Evolutionary conservation across 805 yeast genomes (phyloP).

Genomic region (Suhomyces emberorum): DNA sequence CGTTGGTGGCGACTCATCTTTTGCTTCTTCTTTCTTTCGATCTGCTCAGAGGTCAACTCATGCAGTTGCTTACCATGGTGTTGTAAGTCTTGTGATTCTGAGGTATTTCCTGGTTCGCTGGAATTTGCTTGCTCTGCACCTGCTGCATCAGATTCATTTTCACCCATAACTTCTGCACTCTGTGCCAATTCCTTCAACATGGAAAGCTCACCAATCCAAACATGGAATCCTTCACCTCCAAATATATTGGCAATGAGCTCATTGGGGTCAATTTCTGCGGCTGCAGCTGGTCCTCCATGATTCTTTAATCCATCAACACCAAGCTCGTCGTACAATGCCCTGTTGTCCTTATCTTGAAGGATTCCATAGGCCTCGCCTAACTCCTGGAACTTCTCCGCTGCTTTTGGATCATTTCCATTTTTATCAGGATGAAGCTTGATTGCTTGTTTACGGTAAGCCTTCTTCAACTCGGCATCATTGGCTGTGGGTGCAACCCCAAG

Average conservation of each 20-base stretch:
- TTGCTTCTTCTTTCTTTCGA: conserved; percentile 28
- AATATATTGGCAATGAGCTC: conserved; percentile 82
- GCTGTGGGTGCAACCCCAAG: conserved; percentile 70
- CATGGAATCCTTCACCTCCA: conserved; percentile 77
- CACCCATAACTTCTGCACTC: conserved; percentile 49
- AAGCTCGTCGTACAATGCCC: conserved; percentile 74
- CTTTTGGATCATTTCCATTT: conserved; percentile 90
- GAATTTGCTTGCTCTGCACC: conserved; percentile 12
- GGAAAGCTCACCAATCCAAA: conserved; percentile 85
- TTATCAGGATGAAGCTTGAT: conserved; percentile 93
- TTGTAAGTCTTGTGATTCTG: neutral
- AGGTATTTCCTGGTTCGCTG: conserved; percentile 11
- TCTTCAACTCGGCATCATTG: conserved; percentile 77
- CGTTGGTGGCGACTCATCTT: conserved; percentile 37
- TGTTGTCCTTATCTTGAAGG: conserved; percentile 64
- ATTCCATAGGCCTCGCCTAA: conserved; percentile 69
- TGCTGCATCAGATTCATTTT: conserved; percentile 28
- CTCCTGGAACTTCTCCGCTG: conserved; percentile 83
- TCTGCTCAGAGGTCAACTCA: conserved; percentile 18
- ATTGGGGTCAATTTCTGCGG: conserved; percentile 68
- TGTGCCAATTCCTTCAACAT: conserved; percentile 71
- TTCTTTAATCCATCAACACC: conserved; percentile 65
- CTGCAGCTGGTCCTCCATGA: conserved; percentile 67
- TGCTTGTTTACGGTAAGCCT: conserved; percentile 89
- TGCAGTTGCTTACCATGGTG: neutral